phyloP scores from a whole-genome alignment of 495 filamentous ascomycete genomes.

The Trichoderma parareesei region DNA sequence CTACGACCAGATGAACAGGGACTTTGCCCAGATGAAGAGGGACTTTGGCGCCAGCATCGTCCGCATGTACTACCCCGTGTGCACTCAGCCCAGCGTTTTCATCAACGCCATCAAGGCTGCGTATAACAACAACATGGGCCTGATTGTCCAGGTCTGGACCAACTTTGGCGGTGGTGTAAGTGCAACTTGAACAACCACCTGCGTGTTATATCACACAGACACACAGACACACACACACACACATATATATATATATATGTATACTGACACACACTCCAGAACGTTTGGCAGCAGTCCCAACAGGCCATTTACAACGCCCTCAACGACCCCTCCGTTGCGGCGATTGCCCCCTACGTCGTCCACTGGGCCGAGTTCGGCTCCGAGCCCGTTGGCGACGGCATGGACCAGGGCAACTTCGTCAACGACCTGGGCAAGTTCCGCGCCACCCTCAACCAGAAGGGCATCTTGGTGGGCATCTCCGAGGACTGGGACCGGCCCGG shows the following conservation, averaged over 20 bases:
- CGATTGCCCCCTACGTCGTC: slow-evolving; percentile 21
- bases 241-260: background rate
- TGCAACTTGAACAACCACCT: background rate
- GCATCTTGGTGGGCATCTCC: slow-evolving; percentile 19
- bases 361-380: slow-evolving; percentile 21
- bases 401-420: slow-evolving; percentile 20
- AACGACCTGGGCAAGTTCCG: slow-evolving; percentile 17
- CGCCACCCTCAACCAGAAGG: slow-evolving; percentile 15
- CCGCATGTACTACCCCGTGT: slow-evolving; percentile 18
- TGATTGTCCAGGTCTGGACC: slow-evolving; percentile 19
- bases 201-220: no score
- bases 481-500: slow-evolving; percentile 23
- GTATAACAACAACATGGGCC: slow-evolving; percentile 16
- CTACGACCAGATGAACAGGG: slow-evolving; percentile 16
- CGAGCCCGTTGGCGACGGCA: slow-evolving; percentile 21
- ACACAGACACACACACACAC: no score
- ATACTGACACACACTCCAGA: slow-evolving; percentile 3
- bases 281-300: slow-evolving; percentile 17
- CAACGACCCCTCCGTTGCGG: slow-evolving; percentile 12
- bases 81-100: slow-evolving; percentile 16
- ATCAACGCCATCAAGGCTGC: slow-evolving; percentile 17
- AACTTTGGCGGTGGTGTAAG: slow-evolving; percentile 17
- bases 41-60: slow-evolving; percentile 17
- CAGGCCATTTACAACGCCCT: slow-evolving; percentile 17
- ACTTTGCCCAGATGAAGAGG: slow-evolving; percentile 16